Percentiles rank a stretch among this genome's conserved stretches.
Evolutionary conservation across 441 rosid species (phyloP).

Genomic region (Croton laevigatus): DNA sequence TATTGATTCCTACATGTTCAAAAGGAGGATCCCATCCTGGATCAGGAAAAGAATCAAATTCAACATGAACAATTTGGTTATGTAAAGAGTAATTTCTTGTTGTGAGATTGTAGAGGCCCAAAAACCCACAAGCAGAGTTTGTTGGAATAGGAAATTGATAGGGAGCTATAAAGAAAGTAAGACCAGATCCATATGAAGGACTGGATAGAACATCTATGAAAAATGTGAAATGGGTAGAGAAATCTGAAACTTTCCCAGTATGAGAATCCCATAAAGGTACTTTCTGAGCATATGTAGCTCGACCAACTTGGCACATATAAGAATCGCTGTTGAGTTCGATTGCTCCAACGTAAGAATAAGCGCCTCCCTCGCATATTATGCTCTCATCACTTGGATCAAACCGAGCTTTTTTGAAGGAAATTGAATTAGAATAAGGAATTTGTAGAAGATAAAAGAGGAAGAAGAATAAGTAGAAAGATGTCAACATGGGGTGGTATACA

Average conservation of each 20-base stretch:
- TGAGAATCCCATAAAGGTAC: constrained; percentile 45
- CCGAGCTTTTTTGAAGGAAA: constrained; percentile 27
- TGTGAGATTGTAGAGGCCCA: constrained; percentile 40
- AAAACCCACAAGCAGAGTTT: constrained; percentile 43
- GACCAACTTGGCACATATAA: constrained; percentile 45
- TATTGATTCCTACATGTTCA: constrained; percentile 44
- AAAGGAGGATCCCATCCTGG: constrained; percentile 47
- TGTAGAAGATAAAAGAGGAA: too few relatives aligned
- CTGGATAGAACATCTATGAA: constrained; percentile 24
- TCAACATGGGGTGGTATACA: too few relatives aligned
- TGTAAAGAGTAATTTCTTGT: constrained; percentile 21
- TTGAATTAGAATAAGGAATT: constrained; percentile 12
- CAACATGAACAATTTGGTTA: constrained; percentile 37
- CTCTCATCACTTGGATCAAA: constrained; percentile 20
- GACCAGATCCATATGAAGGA: constrained; percentile 29
- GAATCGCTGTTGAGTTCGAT: constrained; percentile 33
- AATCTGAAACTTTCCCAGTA: constrained; percentile 35
- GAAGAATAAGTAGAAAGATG: too few relatives aligned
- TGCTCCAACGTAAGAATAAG: constrained; percentile 29
- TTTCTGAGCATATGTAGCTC: constrained; percentile 37
- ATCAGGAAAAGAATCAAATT: constrained; percentile 41
- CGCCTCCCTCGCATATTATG: constrained; percentile 40
- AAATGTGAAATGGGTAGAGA: constrained; percentile 44
- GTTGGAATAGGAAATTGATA: constrained; percentile 40
- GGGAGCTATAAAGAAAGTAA: constrained; percentile 53